phyloP scores from a whole-genome alignment of 176 grass and related monocot species.

The Triticum monococcum region DNA sequence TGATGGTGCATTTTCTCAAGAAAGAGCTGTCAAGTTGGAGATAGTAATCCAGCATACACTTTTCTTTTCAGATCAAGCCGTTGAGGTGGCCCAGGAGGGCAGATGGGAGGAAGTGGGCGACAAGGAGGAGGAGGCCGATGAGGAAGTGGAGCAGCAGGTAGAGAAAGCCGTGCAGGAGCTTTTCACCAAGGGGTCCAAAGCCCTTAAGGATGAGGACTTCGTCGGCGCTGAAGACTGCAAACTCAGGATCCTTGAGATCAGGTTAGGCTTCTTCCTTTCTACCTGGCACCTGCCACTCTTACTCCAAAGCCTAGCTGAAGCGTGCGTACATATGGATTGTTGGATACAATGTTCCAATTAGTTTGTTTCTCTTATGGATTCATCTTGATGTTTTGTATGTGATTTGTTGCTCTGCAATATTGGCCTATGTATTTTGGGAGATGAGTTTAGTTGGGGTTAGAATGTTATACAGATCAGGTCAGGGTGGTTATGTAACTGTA shows the following conservation, averaged over 20 bases:
- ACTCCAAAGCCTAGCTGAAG: neutral
- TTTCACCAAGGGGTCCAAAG: constrained; percentile 61
- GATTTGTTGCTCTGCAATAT: neutral
- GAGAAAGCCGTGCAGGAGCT: constrained; percentile 63
- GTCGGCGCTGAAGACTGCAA: constrained; percentile 58
- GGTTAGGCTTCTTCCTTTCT: constrained; percentile 44
- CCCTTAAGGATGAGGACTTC: constrained; percentile 63
- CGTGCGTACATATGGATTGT: neutral
- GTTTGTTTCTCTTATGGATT: neutral
- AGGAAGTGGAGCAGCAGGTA: neutral
- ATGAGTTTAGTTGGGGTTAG: constrained; percentile 22
- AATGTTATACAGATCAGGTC: constrained; percentile 4
- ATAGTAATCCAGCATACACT: neutral
- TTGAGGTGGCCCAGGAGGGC: neutral
- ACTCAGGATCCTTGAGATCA: constrained; percentile 65
- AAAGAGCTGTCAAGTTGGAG: neutral
- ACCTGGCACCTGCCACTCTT: neutral
- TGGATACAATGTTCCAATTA: neutral
- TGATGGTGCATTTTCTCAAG: neutral
- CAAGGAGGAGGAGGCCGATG: neutral
- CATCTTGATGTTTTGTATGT: neutral
- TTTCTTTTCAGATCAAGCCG: constrained; percentile 8
- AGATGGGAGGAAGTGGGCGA: neutral
- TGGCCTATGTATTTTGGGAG: neutral
- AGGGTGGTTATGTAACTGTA: neutral